phyloP scores from a whole-genome alignment of 106 monocot genomes.

The Narthecium ossifragum region DNA sequence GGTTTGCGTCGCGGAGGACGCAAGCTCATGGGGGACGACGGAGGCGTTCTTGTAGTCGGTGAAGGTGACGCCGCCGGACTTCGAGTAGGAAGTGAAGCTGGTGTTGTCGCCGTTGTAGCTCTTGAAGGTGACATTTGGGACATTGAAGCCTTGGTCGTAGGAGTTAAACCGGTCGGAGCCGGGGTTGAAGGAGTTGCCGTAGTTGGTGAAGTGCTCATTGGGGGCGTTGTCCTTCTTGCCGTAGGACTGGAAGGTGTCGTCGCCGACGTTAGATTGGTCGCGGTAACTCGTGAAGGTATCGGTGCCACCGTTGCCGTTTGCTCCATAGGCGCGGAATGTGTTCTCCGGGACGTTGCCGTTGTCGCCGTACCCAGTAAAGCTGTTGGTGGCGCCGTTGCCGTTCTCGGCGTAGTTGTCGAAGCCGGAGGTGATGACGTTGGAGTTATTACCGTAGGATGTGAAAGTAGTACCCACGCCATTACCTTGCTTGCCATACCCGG shows the following conservation, averaged over 20 bases:
- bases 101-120: conserved; percentile 40
- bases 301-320: conserved; percentile 22
- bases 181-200: conserved; percentile 73
- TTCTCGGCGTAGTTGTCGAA: conserved; percentile 55
- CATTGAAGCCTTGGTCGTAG: conserved; percentile 43
- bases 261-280: conserved; percentile 77
- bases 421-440: conserved; percentile 55
- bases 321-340: conserved; percentile 36
- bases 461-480: conserved; percentile 30
- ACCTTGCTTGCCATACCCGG: conserved; percentile 66
- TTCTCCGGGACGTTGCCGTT: conserved; percentile 64
- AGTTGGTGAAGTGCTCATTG: conserved; percentile 42
- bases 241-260: conserved; percentile 75
- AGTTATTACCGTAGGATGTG: conserved; percentile 46
- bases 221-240: conserved; percentile 37
- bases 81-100: conserved; percentile 17
- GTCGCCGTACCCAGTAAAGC: conserved; percentile 39
- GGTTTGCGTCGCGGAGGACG: too few species aligned
- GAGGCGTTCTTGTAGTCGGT: conserved; percentile 33
- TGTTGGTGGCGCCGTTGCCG: conserved; percentile 34
- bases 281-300: conserved; percentile 65
- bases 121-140: conserved; percentile 57
- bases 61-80: conserved; percentile 38
- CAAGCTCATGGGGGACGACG: not conserved
- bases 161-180: conserved; percentile 63